A percentile compares a stretch with the other conserved stretches of the same genome.
phyloP scores from a whole-genome alignment of 192 early-diverging fungal genomes.

The Phycomyces nitens region DNA sequence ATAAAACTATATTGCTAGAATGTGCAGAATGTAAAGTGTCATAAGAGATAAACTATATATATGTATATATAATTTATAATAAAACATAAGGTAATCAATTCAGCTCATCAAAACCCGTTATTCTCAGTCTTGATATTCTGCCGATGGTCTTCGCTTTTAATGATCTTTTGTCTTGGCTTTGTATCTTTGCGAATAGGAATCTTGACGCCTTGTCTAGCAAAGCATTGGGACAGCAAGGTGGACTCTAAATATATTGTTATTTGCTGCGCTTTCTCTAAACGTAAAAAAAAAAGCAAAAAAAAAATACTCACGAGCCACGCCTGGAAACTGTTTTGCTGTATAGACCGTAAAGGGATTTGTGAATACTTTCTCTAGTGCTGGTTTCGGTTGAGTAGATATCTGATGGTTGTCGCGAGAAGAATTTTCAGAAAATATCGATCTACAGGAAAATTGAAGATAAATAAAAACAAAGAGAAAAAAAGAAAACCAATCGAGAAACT shows the following conservation, averaged over 20 bases:
- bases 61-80: no score
- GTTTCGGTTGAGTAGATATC: slow-evolving; percentile 17
- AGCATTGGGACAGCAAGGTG: slow-evolving; percentile 11
- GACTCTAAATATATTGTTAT: slow-evolving; percentile 16
- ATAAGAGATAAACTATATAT: no score
- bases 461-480: background rate
- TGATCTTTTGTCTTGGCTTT: no score
- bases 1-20: no score
- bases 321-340: slow-evolving; percentile 76
- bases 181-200: slow-evolving; percentile 18
- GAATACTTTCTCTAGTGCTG: slow-evolving; percentile 48
- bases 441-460: slow-evolving; percentile 2
- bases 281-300: no score
- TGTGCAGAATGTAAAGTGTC: no score
- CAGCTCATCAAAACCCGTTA: no score
- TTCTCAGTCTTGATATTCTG: no score
- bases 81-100: no score
- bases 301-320: slow-evolving; percentile 42
- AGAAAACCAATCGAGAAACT: background rate
- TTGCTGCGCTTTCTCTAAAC: no score
- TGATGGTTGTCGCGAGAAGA: background rate
- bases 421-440: background rate
- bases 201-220: slow-evolving; percentile 21
- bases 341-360: slow-evolving; percentile 67
- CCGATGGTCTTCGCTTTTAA: no score